Conservation (phyloP, 2,329 filamentous ascomycete genomes). For the Xylariaceae sp. region DNA sequence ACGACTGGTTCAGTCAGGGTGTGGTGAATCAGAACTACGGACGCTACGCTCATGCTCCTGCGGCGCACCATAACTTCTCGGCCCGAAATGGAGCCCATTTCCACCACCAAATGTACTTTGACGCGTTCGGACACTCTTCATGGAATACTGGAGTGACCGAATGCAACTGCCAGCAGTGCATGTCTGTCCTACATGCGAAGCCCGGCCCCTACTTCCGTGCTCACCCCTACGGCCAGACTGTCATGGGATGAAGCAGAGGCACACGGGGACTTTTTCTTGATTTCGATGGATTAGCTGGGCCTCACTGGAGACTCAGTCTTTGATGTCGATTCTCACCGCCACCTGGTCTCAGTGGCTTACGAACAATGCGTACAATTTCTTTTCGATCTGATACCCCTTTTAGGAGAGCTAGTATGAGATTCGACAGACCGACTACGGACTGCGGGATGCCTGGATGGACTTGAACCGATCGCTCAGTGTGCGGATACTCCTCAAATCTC, state of each 20-base stretch:
- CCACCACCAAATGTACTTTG: constrained; percentile 40
- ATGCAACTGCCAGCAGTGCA: constrained; percentile 46
- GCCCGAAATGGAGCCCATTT: constrained; percentile 39
- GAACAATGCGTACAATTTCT: constrained; percentile 25
- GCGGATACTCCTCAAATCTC: background rate
- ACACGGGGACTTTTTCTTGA: background rate
- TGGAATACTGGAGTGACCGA: constrained; percentile 50
- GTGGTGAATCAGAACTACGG: constrained; percentile 31
- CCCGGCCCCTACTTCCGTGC: constrained; percentile 44
- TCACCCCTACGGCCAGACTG: constrained; percentile 49
- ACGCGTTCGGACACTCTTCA: constrained; percentile 44
- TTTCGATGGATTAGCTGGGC: background rate
- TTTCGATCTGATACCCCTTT: constrained; percentile 32
- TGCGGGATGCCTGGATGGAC: background rate
- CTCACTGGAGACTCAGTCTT: constrained; percentile 10
- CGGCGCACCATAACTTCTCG: constrained; percentile 32
- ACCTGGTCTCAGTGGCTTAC: constrained; percentile 28
- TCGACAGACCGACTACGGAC: constrained; percentile 9
- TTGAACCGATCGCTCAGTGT: background rate
- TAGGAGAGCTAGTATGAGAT: constrained; percentile 16
- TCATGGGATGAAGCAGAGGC: constrained; percentile 43
- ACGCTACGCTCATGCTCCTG: constrained; percentile 41
- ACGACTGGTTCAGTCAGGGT: constrained; percentile 50
- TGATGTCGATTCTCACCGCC: constrained; percentile 20
- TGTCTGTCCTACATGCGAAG: constrained; percentile 39